Percentiles rank a stretch among this genome's conserved stretches.
These are phyloP conservation scores for Bacidia rubella DNA, from an alignment of 495 filamentous ascomycete species.

Conservation along the genomic window DNA sequence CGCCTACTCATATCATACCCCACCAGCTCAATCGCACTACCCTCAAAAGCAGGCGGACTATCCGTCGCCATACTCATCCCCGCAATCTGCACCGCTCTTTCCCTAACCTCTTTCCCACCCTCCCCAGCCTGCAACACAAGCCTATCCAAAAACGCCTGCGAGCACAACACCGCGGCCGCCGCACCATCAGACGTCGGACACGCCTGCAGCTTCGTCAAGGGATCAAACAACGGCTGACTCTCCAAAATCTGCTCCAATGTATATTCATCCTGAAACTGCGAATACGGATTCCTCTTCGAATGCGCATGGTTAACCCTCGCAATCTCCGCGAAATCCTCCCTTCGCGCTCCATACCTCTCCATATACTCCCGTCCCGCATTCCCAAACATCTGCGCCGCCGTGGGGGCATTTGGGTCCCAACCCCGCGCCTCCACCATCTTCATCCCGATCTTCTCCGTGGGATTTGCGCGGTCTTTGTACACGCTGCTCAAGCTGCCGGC, in stretches of 20 bases:
- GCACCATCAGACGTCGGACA: conserved; percentile 91
- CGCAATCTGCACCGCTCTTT: conserved; percentile 73
- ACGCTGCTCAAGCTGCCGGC: conserved; percentile 68
- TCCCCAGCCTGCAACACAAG: not conserved
- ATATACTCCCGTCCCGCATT: conserved; percentile 94
- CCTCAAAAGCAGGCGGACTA: conserved; percentile 54
- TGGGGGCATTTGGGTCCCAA: conserved; percentile 55
- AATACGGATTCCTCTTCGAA: conserved; percentile 86
- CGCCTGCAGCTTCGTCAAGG: conserved; percentile 65
- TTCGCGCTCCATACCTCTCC: conserved; percentile 79
- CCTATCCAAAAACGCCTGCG: conserved; percentile 65
- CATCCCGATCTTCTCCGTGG: conserved; percentile 51
- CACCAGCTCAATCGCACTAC: conserved; percentile 71
- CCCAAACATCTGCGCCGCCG: conserved; percentile 86
- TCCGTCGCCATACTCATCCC: conserved; percentile 85
- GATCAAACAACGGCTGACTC: conserved; percentile 62
- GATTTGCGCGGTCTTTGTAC: conserved; percentile 69
- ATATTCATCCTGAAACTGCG: conserved; percentile 89
- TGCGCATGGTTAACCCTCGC: conserved; percentile 90
- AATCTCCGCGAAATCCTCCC: conserved; percentile 91
- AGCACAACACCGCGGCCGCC: conserved; percentile 81
- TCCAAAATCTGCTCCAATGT: conserved; percentile 72
- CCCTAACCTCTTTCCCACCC: conserved; percentile 63
- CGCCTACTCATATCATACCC: conserved; percentile 58
- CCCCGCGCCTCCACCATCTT: conserved; percentile 80